These are phyloP conservation scores for Passiflora organensis DNA, from an alignment of 345 rosid species.

Conservation along the genomic window DNA sequence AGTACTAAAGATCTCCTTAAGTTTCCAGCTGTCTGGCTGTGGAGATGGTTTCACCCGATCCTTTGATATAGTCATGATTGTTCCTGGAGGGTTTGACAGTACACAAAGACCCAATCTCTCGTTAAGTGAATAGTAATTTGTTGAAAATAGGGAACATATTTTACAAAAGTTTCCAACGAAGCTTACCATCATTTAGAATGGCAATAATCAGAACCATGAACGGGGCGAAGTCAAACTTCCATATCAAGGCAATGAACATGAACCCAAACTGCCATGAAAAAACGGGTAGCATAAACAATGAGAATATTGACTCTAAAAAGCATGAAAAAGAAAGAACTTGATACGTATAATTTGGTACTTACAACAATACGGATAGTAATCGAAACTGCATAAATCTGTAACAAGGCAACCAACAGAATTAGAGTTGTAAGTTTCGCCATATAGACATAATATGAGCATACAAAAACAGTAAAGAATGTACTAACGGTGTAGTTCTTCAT, in stretches of 20 bases:
- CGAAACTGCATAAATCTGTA: slow-evolving; percentile 93
- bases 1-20: slow-evolving; percentile 70
- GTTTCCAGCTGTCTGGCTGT: slow-evolving; percentile 88
- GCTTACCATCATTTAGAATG: slow-evolving; percentile 75
- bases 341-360: slow-evolving; percentile 26
- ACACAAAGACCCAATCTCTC: slow-evolving; percentile 6
- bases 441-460: background rate
- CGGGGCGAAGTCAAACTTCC: slow-evolving; percentile 85
- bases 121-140: background rate
- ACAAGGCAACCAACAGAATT: slow-evolving; percentile 11
- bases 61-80: slow-evolving; percentile 89
- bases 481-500: slow-evolving; percentile 95
- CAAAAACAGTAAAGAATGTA: slow-evolving; percentile 2
- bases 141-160: background rate
- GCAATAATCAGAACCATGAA: slow-evolving; percentile 94
- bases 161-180: background rate
- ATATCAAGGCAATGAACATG: slow-evolving; percentile 77
- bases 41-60: slow-evolving; percentile 89
- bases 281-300: background rate
- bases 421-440: background rate
- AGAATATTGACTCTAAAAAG: background rate
- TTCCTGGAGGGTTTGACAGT: slow-evolving; percentile 36
- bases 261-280: slow-evolving; percentile 84
- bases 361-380: slow-evolving; percentile 90
- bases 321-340: background rate